These are phyloP conservation scores for Candida oleophila DNA, from an alignment of 805 yeast genomes.

Conservation along the genomic window DNA sequence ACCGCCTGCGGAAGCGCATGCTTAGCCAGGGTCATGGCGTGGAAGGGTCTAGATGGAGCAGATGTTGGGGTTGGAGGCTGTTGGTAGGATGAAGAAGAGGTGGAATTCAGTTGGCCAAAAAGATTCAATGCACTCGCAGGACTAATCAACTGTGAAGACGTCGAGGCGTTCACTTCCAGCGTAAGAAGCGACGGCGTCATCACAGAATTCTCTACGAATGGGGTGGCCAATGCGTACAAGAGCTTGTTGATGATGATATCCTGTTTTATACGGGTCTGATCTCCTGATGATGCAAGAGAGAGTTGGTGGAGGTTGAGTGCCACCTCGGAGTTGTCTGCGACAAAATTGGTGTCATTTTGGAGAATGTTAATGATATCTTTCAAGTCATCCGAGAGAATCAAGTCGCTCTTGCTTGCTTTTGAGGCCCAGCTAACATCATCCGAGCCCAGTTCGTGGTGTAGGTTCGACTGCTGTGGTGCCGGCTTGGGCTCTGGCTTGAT, in stretches of 20 bases:
- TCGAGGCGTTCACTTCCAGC: conserved; percentile 7
- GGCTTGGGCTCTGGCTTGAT: not conserved
- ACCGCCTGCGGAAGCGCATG: conserved; percentile 78
- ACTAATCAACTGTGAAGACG: conserved; percentile 23
- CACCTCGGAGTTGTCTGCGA: conserved; percentile 34
- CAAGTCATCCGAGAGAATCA: conserved; percentile 39
- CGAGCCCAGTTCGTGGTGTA: not conserved
- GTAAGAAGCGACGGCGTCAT: conserved; percentile 23
- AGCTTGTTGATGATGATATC: conserved; percentile 45
- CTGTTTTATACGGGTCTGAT: conserved; percentile 32
- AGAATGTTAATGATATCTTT: conserved; percentile 49
- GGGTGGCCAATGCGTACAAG: conserved; percentile 65
- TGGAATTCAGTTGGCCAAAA: conserved; percentile 13
- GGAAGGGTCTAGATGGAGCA: conserved; percentile 46
- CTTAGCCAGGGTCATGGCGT: conserved; percentile 67
- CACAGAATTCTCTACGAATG: conserved; percentile 49
- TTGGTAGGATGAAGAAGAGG: conserved; percentile 8
- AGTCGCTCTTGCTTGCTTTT: conserved; percentile 8
- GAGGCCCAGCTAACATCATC: not conserved
- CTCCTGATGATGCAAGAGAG: conserved; percentile 39
- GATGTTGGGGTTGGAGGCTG: conserved; percentile 6
- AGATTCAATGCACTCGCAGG: conserved; percentile 26
- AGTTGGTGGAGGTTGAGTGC: conserved; percentile 59
- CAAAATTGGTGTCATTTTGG: conserved; percentile 33
- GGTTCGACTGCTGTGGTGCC: not conserved